Evolutionary conservation across 164 flowering plant species (phyloP), one percentile per base, ranked within the genome.

Genomic region (Vitis amurensis): DNA sequence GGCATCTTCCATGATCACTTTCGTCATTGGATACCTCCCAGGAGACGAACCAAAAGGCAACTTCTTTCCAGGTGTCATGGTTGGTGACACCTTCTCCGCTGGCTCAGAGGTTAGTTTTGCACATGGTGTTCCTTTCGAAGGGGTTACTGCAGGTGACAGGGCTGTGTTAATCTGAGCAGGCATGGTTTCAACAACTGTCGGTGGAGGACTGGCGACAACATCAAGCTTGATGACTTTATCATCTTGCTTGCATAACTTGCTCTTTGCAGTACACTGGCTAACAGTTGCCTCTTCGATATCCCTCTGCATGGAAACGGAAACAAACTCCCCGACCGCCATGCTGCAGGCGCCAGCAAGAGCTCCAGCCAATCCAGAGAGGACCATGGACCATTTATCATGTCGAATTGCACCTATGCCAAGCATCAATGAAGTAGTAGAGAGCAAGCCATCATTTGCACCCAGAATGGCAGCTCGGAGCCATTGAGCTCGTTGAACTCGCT

Each of bases 251-350:
- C 19, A 14, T 19, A 47, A 27, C 9, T 68, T 56, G 31, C 16
- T 12, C 16, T 17, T 7, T 17, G 27, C 27, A 23, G 27, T 23
- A 23, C 27, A 23, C 27, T 23, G 27, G 27, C 67, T 61, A 4
- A 12, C 9, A 11, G 31, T 16, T 10, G 73, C 67, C 71, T 55
- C 51, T 61, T 84, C 84, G 16, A 89, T 84, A 5, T 87, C 93
- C 64, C 83, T 71, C 66, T 87, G 93, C 14, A 85, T 83, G 3
- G 87, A 79, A 31, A 89, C 93, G 0, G 93, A 89, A 1, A 85
- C 87, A 59, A 77, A 89, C 70, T 89, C 91, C 1, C 91, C 93
- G 9, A 87, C 86, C 31, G 89, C 87, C 91, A 87, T 87, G 72
- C 93, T 89, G 52, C 83, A 86, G 10, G 91, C 86, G 17, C 91